Evolutionary conservation across 176 grass and related monocot genomes (phyloP), one percentile per base, ranked within the genome.

Genomic region (Rhynchospora pubera): DNA sequence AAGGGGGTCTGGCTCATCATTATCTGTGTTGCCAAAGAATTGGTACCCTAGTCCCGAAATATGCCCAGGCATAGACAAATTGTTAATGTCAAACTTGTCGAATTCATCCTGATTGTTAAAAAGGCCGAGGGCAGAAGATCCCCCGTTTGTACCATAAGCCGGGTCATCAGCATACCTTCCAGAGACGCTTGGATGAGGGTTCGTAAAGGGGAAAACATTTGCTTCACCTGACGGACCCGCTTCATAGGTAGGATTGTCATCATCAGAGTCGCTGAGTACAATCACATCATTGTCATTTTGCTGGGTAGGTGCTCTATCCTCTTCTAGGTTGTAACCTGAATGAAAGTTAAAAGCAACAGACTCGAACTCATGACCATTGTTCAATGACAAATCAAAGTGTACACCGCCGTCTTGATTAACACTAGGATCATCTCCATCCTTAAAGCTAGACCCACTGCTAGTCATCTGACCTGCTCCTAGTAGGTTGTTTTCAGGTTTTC

Each of bases 201-300:
- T 83, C 48, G 83, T 6, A 39, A 99, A 91, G 91, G 84, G 71
- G 57, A 93, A 93, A 83, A 30, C 85, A 84, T 48, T 75, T 22
- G 61, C 30, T 45, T 26, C 53, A 65, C 78, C 86, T 79, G 80
- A 66, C 82, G 71, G 65, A 87, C 77, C 32, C 48, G 80, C 57
- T 19, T 87, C 87, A 87, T 87, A 93, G 52, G 77, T 63, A 57
- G 79, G 84, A 24, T 94, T 91, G 71, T 91, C 96, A 82, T 99
- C 92, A 85, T 96, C 97, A 80, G 97, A 96, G 84, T 99, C 97
- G 76, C 89, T 96, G 79, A 96, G 91, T 69, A 96, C 76, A 85
- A 99, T 99, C 86, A 99, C 87, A 80, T 85, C 80, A 65, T 82
- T 26, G 57, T 61, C 65, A 52, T 86, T 93, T 55, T 82, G 77